These are phyloP conservation scores for Hypsizygus marmoreus DNA, from an alignment of 768 basidiomycete species.

Conservation along the genomic window DNA sequence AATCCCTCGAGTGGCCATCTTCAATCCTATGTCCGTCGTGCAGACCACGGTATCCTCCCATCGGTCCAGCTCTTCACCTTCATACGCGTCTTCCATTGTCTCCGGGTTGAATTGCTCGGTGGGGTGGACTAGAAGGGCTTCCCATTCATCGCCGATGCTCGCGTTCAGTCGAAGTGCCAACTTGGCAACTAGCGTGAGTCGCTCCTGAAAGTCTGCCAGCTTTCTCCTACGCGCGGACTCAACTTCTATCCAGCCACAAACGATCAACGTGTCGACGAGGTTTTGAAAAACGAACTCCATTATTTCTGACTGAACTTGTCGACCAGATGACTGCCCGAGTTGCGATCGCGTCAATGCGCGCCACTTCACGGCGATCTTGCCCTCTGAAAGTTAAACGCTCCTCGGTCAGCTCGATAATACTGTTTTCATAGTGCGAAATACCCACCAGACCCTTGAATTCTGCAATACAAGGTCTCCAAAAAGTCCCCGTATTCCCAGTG, in stretches of 20 bases:
- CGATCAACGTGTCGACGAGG: slow-evolving; percentile 23
- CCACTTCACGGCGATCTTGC: slow-evolving; percentile 24
- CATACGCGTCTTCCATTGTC: slow-evolving; percentile 31
- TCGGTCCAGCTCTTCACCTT: slow-evolving; percentile 14
- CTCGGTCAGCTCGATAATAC: background rate
- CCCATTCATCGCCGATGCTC: slow-evolving; percentile 25
- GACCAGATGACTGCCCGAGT: slow-evolving; percentile 20
- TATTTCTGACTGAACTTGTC: slow-evolving; percentile 18
- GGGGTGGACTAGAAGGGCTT: slow-evolving; percentile 25
- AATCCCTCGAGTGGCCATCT: slow-evolving; percentile 10
- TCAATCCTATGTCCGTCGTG: slow-evolving; percentile 34
- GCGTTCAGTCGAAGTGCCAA: slow-evolving; percentile 33
- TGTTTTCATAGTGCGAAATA: background rate
- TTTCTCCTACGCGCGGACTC: slow-evolving; percentile 4
- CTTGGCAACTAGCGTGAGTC: slow-evolving; percentile 24
- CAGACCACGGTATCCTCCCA: slow-evolving; percentile 29
- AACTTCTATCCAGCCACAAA: slow-evolving; percentile 28
- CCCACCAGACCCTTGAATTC: slow-evolving; percentile 39
- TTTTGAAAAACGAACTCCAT: slow-evolving; percentile 8
- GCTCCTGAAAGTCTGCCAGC: slow-evolving; percentile 13
- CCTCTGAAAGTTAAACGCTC: slow-evolving; percentile 15
- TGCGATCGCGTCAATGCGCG: slow-evolving; percentile 27
- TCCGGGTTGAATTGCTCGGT: slow-evolving; percentile 27
- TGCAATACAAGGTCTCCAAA: slow-evolving; percentile 35
- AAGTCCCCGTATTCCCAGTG: slow-evolving; percentile 45